These are phyloP conservation scores for Pleodorina starrii DNA, from an alignment of 139 green algal genomes.

Conservation along the genomic window DNA sequence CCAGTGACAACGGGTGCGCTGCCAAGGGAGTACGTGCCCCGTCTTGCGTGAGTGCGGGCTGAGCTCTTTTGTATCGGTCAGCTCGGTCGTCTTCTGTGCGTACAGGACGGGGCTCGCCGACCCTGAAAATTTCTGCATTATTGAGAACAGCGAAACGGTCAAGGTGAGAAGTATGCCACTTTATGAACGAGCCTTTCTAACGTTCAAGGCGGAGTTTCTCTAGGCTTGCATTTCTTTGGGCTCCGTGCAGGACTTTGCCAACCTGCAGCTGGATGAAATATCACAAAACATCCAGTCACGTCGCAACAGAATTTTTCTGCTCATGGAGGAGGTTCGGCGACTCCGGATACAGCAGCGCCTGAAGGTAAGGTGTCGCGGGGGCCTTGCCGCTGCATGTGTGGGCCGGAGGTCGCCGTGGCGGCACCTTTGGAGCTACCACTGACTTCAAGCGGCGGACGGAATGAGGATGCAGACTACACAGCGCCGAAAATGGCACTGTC, in stretches of 20 bases:
- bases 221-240: neutral
- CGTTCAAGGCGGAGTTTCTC: neutral
- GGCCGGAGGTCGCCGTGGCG: no score
- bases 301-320: slow-evolving; percentile 94
- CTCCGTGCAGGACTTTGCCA: slow-evolving; percentile 88
- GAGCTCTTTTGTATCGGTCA: neutral
- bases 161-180: slow-evolving; percentile 65
- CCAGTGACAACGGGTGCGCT: slow-evolving; percentile 9
- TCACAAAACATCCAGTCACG: slow-evolving; percentile 80
- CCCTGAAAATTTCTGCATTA: slow-evolving; percentile 90
- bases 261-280: slow-evolving; percentile 89
- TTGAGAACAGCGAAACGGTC: slow-evolving; percentile 92
- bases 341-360: slow-evolving; percentile 95
- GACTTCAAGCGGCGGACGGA: no score
- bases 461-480: no score
- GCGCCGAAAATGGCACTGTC: no score
- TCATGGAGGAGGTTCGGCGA: slow-evolving; percentile 97
- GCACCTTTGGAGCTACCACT: no score
- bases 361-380: slow-evolving; percentile 73
- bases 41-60: no score
- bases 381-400: neutral
- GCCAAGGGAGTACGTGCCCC: no score
- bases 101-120: neutral
- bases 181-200: neutral
- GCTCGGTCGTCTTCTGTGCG: neutral